Base-by-base conservation (phyloP, 768 basidiomycete genomes). In the Chalciporus sphaerocephalus region DNA sequence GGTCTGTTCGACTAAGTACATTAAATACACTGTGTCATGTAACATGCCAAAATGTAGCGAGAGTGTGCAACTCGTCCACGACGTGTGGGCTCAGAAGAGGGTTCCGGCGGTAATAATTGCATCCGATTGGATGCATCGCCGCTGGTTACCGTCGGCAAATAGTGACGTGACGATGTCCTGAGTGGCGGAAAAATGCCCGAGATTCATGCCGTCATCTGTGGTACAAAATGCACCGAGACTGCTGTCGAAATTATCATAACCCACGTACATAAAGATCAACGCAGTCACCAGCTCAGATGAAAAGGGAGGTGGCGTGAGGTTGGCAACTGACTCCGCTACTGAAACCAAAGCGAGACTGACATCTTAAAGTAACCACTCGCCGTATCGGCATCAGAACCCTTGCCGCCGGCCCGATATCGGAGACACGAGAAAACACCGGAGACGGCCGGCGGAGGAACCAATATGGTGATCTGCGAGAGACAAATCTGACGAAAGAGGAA, bases 1-100 rank as follows among this genome's bases (percentile, higher is more conserved):
- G 93, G 93, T 75, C 80, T 96, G 54, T 96, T 96, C 78, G 93
- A 96, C 77, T 96, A 84, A 76, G 48, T 53, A 30, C 36, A 33
- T 51, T 56, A 51, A 20, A 15, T n/a, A n/a, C n/a, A n/a, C 12
- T 18, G 24, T 23, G 34, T 38, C 34, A 37, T 17, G 34, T 37
- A 36, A 25, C 25, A 30, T 41, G 15, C 25, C 34, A 40, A 34
- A 45, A 42, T 28, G 28, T 35, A 38, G 27, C 20, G 15, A 34
- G 33, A 42, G 45, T 4, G 34, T 28, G n/a, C 21, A 28, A 30
- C 13, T 13, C 28, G 8, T 13, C 15, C 1, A 5, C 13, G 5
- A 8, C 30, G 7, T 32, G 4, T 32, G 28, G 2, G 11, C 13
- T 33, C 48, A 27, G 44, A 47, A 11, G 10, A n/a, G 32, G 16